These are phyloP conservation scores for Xylaria cubensis DNA, from an alignment of 495 filamentous ascomycete species.

Conservation along the genomic window DNA sequence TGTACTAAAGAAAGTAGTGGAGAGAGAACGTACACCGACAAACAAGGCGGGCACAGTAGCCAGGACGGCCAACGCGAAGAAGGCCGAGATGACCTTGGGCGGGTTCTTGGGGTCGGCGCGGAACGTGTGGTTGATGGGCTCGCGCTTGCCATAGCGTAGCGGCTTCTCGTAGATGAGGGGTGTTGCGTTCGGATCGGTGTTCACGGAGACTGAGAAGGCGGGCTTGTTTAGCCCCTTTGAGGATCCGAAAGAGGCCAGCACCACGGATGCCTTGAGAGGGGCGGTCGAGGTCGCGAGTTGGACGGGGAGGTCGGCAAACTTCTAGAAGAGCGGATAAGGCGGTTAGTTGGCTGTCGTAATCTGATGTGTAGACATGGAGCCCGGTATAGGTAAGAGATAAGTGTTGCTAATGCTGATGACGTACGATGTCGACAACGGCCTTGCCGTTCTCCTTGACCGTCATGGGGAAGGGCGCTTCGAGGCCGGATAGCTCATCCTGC, in stretches of 20 bases:
- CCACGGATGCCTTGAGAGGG: constrained; percentile 75
- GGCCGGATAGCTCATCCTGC: constrained; percentile 71
- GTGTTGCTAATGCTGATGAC: constrained; percentile 32
- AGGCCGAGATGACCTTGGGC: constrained; percentile 78
- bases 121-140: constrained; percentile 93
- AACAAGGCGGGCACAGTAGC: constrained; percentile 75
- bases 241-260: constrained; percentile 86
- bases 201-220: constrained; percentile 65
- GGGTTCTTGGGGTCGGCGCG: constrained; percentile 77
- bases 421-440: constrained; percentile 80
- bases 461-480: constrained; percentile 91
- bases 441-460: constrained; percentile 87
- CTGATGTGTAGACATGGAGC: neutral
- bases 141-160: constrained; percentile 77
- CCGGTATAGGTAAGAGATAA: neutral
- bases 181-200: constrained; percentile 63
- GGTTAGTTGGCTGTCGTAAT: constrained; percentile 4
- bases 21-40: constrained; percentile 63
- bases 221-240: constrained; percentile 72
- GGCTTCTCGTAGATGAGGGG: constrained; percentile 68
- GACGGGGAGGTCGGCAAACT: constrained; percentile 85
- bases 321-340: constrained; percentile 55
- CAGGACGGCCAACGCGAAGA: constrained; percentile 75
- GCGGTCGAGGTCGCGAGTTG: constrained; percentile 73
- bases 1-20: neutral